Evolutionary conservation across 164 flowering plant species (phyloP).

Genomic region (Umbilicus rupestris): DNA sequence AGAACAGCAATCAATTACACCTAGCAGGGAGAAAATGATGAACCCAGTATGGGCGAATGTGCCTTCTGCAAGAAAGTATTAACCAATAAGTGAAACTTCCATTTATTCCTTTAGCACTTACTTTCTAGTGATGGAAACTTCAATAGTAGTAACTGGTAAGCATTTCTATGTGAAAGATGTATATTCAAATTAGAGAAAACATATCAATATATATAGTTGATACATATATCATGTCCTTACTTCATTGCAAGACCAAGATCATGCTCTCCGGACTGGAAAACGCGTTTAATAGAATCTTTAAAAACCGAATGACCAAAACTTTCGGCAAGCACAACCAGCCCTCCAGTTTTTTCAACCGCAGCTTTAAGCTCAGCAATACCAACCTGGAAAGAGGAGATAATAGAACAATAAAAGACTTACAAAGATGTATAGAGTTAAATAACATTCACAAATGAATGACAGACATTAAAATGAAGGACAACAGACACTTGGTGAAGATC

Average conservation of each 20-base stretch:
- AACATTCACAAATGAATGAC: background rate
- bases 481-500: background rate
- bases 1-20: background rate
- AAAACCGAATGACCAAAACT: slow-evolving; percentile 96
- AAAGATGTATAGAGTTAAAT: background rate
- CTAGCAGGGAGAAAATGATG: background rate
- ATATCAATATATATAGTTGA: background rate
- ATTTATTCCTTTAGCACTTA: background rate
- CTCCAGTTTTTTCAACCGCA: slow-evolving; percentile 90
- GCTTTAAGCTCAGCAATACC: slow-evolving; percentile 92
- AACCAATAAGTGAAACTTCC: background rate
- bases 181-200: background rate
- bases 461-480: background rate
- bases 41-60: background rate
- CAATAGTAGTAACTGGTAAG: background rate
- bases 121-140: background rate
- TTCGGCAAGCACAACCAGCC: slow-evolving; percentile 94
- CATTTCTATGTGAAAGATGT: background rate
- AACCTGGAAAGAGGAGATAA: slow-evolving; percentile 32
- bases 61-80: background rate
- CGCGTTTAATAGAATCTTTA: slow-evolving; percentile 71
- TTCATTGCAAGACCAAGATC: slow-evolving; percentile 81
- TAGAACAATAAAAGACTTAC: slow-evolving; percentile 1
- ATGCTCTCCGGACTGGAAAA: slow-evolving; percentile 63
- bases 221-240: slow-evolving; percentile 28